Conservation (phyloP, 2,329 filamentous ascomycete genomes). For the Neopestalotiopsis clavispora region DNA sequence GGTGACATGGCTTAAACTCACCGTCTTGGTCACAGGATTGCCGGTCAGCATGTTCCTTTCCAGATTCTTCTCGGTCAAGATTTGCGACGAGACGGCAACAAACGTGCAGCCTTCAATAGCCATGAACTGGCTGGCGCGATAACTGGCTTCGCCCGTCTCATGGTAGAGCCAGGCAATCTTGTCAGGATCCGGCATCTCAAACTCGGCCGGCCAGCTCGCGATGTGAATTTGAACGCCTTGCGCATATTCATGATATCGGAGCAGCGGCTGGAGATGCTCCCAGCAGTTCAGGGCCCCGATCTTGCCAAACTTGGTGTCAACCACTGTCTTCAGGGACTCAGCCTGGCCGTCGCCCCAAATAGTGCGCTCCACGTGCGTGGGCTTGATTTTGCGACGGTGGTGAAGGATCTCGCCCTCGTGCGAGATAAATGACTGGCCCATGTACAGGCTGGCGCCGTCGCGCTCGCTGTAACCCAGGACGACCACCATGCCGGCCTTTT, state of each 20-base stretch:
- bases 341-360: slow-evolving; percentile 61
- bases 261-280: slow-evolving; percentile 47
- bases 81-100: slow-evolving; percentile 44
- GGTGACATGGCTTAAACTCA: slow-evolving; percentile 21
- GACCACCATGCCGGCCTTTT: slow-evolving; percentile 48
- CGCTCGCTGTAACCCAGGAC: slow-evolving; percentile 56
- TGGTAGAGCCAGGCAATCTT: slow-evolving; percentile 41
- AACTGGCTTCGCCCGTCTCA: slow-evolving; percentile 38
- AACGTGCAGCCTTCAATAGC: slow-evolving; percentile 49
- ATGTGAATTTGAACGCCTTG: slow-evolving; percentile 41
- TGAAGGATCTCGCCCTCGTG: slow-evolving; percentile 49
- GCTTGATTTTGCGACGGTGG: slow-evolving; percentile 56
- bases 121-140: slow-evolving; percentile 43
- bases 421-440: slow-evolving; percentile 57
- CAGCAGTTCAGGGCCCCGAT: slow-evolving; percentile 58
- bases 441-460: slow-evolving; percentile 38
- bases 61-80: slow-evolving; percentile 44
- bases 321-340: slow-evolving; percentile 58
- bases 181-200: slow-evolving; percentile 40
- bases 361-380: slow-evolving; percentile 51
- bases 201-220: slow-evolving; percentile 39
- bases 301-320: slow-evolving; percentile 53
- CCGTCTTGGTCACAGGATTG: slow-evolving; percentile 41
- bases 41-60: slow-evolving; percentile 44
- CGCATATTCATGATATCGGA: slow-evolving; percentile 42